Evolutionary conservation across 2,329 filamentous ascomycete species (phyloP), one percentile per base, ranked within the genome.

Genomic region (Ophiognomonia clavigignenti-juglandacearum): DNA sequence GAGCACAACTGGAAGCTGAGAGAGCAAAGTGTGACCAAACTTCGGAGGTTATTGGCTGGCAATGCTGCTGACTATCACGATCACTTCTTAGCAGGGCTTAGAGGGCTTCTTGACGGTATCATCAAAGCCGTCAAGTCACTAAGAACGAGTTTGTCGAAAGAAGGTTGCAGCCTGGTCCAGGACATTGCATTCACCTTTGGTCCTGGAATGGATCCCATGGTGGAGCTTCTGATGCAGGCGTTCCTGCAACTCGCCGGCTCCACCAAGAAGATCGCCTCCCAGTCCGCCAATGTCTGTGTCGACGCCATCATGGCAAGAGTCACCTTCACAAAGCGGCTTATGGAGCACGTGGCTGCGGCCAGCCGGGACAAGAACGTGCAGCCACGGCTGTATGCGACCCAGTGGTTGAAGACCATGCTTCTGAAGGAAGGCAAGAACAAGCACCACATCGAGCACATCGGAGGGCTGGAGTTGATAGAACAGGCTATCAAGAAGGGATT

Each of bases 341-440:
- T 96, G 74, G 87, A 95, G 63, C 92, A 97, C 59, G 73, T 97
- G 39, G 87, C 83, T 72, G 70, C 72, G 45, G 91, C 92, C 20
- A 86, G 80, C 53, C 86, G 95, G 62, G 92, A 98, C 70, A 97
- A 96, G 71, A 97, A 96, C 60, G 85, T 91, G 3, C 86, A 93
- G 60, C 85, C 91, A 14, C 82, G 93, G 52, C 80, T 80, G 2
- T 95, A 85, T 64, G 85, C 84, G 2, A 75, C 86, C 2, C 83
- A 78, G 7, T 98, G 93, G 93, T 69, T 97, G 24, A 87, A 84
- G 65, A 95, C 85, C 1, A 66, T 97, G 18, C 69, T 98, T 32
- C 83, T 77, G 56, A 88, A 88, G 57, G 87, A 95, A 61, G 71
- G 79, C 1, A 75, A 80, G 53, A 88, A 96, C 66, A 95, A 90